Base-by-base conservation (phyloP, 164 flowering plant species). In the Macadamia tetraphylla region DNA sequence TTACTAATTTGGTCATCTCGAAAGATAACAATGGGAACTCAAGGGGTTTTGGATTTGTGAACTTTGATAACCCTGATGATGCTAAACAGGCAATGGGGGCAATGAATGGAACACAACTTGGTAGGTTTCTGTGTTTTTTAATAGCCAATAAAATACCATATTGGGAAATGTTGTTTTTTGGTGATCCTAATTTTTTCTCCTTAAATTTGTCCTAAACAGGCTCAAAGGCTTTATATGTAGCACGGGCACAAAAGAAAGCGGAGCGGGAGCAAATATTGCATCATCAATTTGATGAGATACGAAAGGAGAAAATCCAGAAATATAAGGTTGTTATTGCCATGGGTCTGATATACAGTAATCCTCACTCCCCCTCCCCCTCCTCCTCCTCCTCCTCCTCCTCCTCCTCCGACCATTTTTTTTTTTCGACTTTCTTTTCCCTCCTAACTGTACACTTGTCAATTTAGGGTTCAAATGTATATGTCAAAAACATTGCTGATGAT, bases 11-110 rank as follows among this genome's bases (percentile, higher is more conserved):
- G 52, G 78, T 73, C 35, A 73, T 94, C 52, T 49, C 82, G 43
- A 90, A 74, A 77, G 91, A 90, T 70, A 85, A 79, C 0, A 78
- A 77, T 66, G 96, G 97, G 31, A 67, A 60, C 23, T 86, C 97
- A 4, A 88, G 66, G 73, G 96, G 98, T 40, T 94, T 91, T 84
- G 98, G 96, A 44, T 94, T 94, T 77, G 89, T 94, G 17, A 90
- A 90, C 73, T 90, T 84, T 79, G 95, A 85, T 2, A 80, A 67
- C 58, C 80, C 95, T 10, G 91, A 84, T 61, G 92, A 87, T 79
- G 97, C 97, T 17, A 84, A 71, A 62, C 49, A 64, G 53, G 98
- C 98, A 52, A 17, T 79, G 73, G 91, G 87, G 71, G 75, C 78
- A 2, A 79, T 90, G 88, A 80, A 90, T 82, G 98, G 92, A 72